A percentile compares a stretch with the other conserved stretches of the same genome.
Conservation (phyloP, 129 eudicot species). For the Helianthus annuus region HanXRQr2.0-SUNRISE NC_035441.2:177071671-177072170, state of each 20-base stretch:
- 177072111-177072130: constrained; percentile 10
- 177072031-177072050: constrained; percentile 15
- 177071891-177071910: constrained; percentile 25
- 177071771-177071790: neutral
- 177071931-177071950: constrained; percentile 45
- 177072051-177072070: constrained; percentile 27
- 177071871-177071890: constrained; percentile 1
- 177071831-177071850: too few relatives aligned
- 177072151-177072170: constrained; percentile 31
- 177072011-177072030: constrained; percentile 18
- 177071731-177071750: neutral
- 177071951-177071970: constrained; percentile 54
- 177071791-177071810: constrained; percentile 9
- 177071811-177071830: neutral
- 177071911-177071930: neutral
- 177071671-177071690: too few relatives aligned
- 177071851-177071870: constrained; percentile 12
- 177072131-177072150: constrained; percentile 18
- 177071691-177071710: neutral
- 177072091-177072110: constrained; percentile 29
- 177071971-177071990: constrained; percentile 37
- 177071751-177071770: neutral
- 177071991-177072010: constrained; percentile 23
- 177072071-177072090: constrained; percentile 35
- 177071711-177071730: neutral